A percentile compares a stretch with the other conserved stretches of the same genome.
phyloP scores from a whole-genome alignment of 768 basidiomycete genomes.

The Chalciporus pseudorubinellus region DNA sequence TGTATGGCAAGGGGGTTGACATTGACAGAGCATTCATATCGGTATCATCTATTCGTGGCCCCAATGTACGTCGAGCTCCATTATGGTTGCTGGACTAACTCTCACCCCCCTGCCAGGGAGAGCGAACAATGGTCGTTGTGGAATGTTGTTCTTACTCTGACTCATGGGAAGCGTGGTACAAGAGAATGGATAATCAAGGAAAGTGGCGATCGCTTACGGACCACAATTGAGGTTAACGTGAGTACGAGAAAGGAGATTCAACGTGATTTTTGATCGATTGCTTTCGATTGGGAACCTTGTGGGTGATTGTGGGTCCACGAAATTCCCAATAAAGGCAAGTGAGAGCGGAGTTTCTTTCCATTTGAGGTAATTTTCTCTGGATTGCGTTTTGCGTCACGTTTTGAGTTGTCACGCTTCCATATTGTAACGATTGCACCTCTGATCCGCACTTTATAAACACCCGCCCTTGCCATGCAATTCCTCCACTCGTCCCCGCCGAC shows the following conservation, averaged over 20 bases:
- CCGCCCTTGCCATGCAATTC: conserved; percentile 6
- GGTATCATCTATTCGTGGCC: too few relatives aligned
- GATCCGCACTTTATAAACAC: conserved; percentile 23
- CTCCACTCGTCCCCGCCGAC: conserved; percentile 8
- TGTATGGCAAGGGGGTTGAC: too few relatives aligned
- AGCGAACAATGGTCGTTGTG: not conserved
- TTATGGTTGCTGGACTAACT: not conserved
- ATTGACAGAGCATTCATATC: too few relatives aligned
- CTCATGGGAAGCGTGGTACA: not conserved
- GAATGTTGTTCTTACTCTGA: not conserved
- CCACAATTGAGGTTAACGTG: not conserved
- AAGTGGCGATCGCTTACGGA: not conserved
- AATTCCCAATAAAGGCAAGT: conserved; percentile 25
- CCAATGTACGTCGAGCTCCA: not conserved
- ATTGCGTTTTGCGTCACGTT: conserved; percentile 33
- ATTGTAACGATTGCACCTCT: conserved; percentile 15
- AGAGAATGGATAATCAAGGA: not conserved
- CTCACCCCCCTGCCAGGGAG: not conserved
- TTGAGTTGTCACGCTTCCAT: conserved; percentile 25
- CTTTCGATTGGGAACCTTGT: conserved; percentile 15
- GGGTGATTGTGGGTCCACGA: conserved; percentile 29
- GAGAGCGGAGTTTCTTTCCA: conserved; percentile 1
- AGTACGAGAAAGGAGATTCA: not conserved
- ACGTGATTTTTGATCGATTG: conserved; percentile 26
- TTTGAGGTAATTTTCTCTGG: conserved; percentile 23